Evolutionary conservation across 2,329 filamentous ascomycete species (phyloP).

Genomic region (Colletotrichum ledebouriae): DNA sequence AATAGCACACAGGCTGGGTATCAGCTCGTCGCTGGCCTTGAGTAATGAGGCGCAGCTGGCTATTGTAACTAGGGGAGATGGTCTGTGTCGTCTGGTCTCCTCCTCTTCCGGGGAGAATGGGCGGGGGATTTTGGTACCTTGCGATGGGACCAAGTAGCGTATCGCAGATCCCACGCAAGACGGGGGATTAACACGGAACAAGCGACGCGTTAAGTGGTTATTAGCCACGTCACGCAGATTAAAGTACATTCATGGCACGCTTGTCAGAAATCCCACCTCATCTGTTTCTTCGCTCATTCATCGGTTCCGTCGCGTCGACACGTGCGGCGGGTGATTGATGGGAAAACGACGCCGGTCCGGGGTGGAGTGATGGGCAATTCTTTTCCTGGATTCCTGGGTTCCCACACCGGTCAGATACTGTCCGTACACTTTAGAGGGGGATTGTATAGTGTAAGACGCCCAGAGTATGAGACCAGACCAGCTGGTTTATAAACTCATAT

Average conservation of each 20-base stretch:
- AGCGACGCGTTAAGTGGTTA: neutral
- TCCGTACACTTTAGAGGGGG: neutral
- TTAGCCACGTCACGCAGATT: neutral
- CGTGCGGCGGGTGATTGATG: slow-evolving; percentile 25
- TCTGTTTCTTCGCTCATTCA: slow-evolving; percentile 1
- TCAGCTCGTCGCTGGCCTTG: neutral
- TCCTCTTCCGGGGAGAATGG: neutral
- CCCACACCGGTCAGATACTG: neutral
- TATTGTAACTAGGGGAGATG: neutral
- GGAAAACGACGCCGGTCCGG: slow-evolving; percentile 22
- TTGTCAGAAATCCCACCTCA: slow-evolving; percentile 17
- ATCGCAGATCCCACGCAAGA: slow-evolving; percentile 20
- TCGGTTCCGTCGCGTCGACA: slow-evolving; percentile 26
- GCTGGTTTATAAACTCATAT: neutral
- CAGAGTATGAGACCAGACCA: neutral
- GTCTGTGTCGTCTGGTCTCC: neutral
- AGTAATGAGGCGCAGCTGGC: too few species aligned
- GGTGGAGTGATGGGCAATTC: slow-evolving; percentile 8
- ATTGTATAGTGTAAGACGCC: neutral
- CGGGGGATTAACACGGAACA: slow-evolving; percentile 1
- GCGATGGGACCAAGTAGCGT: slow-evolving; percentile 6
- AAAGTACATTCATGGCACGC: neutral
- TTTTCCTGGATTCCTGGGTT: neutral
- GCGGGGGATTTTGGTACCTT: neutral
- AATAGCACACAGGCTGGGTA: neutral